Evolutionary conservation across 169 alveolate genomes (phyloP), one percentile per base, ranked within the genome.

Genomic region (Cryptosporidium sp.): DNA sequence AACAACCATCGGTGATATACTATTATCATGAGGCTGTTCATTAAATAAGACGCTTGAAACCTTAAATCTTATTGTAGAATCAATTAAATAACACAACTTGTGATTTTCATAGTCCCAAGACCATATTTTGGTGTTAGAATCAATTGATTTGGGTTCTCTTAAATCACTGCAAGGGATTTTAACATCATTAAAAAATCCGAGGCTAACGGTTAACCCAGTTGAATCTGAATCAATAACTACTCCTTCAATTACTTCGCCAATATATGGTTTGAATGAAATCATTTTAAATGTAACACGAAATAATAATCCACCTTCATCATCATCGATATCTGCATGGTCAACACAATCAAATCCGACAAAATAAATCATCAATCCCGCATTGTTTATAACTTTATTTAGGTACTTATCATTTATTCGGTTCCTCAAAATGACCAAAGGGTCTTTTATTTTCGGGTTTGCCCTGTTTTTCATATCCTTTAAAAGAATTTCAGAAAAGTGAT

Each of bases 101-200:
- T 80, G 89, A 62, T 41, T 80, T 80, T 80, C 89, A 52, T 80
- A 80, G 51, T 80, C 75, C 89, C 89, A 80, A 4, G 89, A 80
- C 89, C 89, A 80, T 37, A 80, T 33, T 52, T 61, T 80, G 26
- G 73, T 80, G 50, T 80, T 29, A 9, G 50, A 21, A 62, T 80
- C 67, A 6, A 80, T 65, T 43, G 89, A 80, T 41, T 80, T 80
- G 23, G 89, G 89, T 23, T 80, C 89, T 35, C 89, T 59, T 62
- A 80, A 37, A 41, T 80, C 89, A 80, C 7, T 80, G 21, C 80
- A 80, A 8, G 89, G 89, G 21, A 80, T 80, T 50, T 80, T 80
- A 26, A 80, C 43, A 23, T 80, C 89, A 39, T 31, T 80, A 43
- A 80, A 80, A 41, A 80, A 80, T 43, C 89, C 89, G 6, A 80